A percentile compares a stretch with the other conserved stretches of the same genome.
Conservation (phyloP, 169 alveolate genomes). For the Cryptosporidium baileyi region DNA sequence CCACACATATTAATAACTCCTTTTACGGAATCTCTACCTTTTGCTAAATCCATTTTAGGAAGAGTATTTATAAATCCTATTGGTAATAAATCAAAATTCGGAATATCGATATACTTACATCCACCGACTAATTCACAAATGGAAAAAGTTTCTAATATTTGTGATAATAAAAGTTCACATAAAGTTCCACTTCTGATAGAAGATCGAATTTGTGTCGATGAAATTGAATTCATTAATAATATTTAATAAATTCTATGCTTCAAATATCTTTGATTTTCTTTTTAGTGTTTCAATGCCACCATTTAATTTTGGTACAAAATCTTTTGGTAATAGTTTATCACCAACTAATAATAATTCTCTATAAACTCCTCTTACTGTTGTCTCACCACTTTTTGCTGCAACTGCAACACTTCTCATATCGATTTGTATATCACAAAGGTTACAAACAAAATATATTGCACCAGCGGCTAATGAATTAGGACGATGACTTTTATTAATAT, state of each 20-base stretch:
- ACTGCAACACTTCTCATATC: conserved; percentile 67
- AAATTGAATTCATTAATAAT: not conserved
- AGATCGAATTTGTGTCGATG: conserved; percentile 47
- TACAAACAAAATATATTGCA: conserved; percentile 75
- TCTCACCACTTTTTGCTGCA: conserved; percentile 70
- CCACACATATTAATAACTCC: conserved; percentile 44
- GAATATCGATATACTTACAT: conserved; percentile 12
- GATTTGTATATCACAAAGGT: conserved; percentile 35
- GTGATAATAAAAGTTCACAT: not conserved
- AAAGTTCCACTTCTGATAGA: conserved; percentile 16
- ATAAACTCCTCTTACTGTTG: conserved; percentile 64
- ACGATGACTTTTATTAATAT: conserved; percentile 80
- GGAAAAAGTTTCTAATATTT: not conserved
- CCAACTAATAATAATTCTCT: conserved; percentile 43
- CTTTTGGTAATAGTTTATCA: conserved; percentile 42
- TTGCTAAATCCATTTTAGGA: conserved; percentile 44
- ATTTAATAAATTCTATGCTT: not conserved
- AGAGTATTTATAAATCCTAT: conserved; percentile 40
- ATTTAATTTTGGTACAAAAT: conserved; percentile 39
- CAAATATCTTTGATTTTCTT: conserved; percentile 48
- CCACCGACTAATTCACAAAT: conserved; percentile 48
- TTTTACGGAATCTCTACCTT: not conserved
- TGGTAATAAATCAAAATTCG: conserved; percentile 4
- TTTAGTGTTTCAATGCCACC: conserved; percentile 66
- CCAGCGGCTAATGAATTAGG: conserved; percentile 85